Percentiles rank a stretch among this genome's conserved stretches.
These are phyloP conservation scores for Aspergillaceae sp. DNA, from an alignment of 2,329 filamentous ascomycete genomes.

Conservation along the genomic window DNA sequence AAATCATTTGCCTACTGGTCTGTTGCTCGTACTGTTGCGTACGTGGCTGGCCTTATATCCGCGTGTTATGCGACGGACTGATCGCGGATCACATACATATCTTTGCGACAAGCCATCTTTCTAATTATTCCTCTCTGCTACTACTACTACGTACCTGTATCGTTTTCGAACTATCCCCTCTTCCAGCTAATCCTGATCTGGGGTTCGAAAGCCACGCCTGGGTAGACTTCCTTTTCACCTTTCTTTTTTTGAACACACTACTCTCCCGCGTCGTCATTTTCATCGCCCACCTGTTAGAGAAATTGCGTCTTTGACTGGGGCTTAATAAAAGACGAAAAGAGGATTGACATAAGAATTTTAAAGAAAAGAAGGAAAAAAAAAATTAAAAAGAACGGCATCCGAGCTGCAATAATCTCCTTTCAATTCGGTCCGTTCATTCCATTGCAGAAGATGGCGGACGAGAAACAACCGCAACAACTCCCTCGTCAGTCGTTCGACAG, in stretches of 20 bases:
- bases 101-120: conserved; percentile 11
- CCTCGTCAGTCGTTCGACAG: conserved; percentile 24
- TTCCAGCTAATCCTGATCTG: conserved; percentile 12
- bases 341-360: background rate
- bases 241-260: conserved; percentile 4
- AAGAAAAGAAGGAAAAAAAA: conserved; percentile 4
- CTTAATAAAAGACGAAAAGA: conserved; percentile 5
- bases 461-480: conserved; percentile 13
- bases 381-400: conserved; percentile 1
- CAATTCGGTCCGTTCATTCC: background rate
- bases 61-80: conserved; percentile 12
- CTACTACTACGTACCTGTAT: conserved; percentile 7
- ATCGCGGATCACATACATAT: conserved; percentile 8
- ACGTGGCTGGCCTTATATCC: conserved; percentile 15
- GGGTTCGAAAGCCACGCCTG: background rate
- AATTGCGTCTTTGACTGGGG: background rate
- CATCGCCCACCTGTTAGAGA: no score
- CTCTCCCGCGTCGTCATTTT: background rate
- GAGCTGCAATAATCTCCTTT: conserved; percentile 4
- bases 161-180: conserved; percentile 4
- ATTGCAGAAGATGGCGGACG: conserved; percentile 22
- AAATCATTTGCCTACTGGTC: conserved; percentile 1
- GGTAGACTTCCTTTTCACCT: conserved; percentile 7
- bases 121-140: conserved; percentile 3
- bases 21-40: conserved; percentile 8